These are phyloP conservation scores for Erucastrum elatum DNA, from an alignment of 345 rosid species.

Conservation along the genomic window DNA sequence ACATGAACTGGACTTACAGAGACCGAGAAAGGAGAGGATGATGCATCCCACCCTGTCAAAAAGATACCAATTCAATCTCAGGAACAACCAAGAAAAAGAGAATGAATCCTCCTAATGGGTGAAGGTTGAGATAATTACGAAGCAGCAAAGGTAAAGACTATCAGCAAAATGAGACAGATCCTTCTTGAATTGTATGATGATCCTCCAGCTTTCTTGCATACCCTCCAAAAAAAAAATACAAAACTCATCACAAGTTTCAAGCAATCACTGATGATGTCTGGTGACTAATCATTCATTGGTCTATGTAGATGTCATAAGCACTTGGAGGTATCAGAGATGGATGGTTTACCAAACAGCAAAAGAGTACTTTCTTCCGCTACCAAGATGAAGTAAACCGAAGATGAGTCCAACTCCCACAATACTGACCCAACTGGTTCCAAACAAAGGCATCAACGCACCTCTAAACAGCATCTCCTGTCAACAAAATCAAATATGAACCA, in stretches of 20 bases:
- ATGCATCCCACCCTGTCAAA: slow-evolving; percentile 78
- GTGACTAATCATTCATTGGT: too few relatives aligned
- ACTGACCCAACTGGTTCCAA: slow-evolving; percentile 69
- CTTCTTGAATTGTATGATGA: slow-evolving; percentile 44
- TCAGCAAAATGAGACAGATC: slow-evolving; percentile 70
- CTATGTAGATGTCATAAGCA: too few relatives aligned
- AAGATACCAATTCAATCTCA: slow-evolving; percentile 1
- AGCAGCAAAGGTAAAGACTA: slow-evolving; percentile 79
- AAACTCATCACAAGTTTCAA: slow-evolving; percentile 8
- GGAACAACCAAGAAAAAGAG: background rate
- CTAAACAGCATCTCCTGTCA: slow-evolving; percentile 81
- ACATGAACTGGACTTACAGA: too few relatives aligned
- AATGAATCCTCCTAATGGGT: background rate
- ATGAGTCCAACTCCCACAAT: slow-evolving; percentile 54
- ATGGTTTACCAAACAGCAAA: slow-evolving; percentile 74
- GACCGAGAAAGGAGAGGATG: too few relatives aligned
- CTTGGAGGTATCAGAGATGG: background rate
- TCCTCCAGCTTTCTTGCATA: slow-evolving; percentile 53
- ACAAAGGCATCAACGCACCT: slow-evolving; percentile 68
- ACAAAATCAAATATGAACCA: slow-evolving; percentile 2
- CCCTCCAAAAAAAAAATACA: slow-evolving; percentile 44
- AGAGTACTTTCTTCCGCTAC: slow-evolving; percentile 82
- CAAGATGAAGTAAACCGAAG: slow-evolving; percentile 80
- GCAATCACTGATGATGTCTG: background rate
- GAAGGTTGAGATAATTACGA: slow-evolving; percentile 58